Conservation (phyloP, 2,329 filamentous ascomycete species). For the Penicillium brevicompactum region DNA sequence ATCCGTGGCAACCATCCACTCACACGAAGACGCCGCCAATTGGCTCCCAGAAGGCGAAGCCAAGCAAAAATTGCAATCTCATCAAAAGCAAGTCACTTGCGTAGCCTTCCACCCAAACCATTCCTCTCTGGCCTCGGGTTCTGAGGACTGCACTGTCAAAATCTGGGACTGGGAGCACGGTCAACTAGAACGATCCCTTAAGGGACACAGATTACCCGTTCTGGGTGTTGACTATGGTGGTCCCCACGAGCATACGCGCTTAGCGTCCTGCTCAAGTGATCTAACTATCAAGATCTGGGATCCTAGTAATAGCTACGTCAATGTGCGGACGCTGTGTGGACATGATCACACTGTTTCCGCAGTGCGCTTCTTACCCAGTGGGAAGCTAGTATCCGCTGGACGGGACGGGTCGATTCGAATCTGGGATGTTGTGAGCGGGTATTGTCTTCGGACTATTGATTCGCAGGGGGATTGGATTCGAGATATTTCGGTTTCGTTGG, state of each 20-base stretch:
- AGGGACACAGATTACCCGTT: constrained; percentile 85
- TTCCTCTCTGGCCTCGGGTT: constrained; percentile 85
- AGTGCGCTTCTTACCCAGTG: constrained; percentile 76
- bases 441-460: constrained; percentile 80
- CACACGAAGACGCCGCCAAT: constrained; percentile 12
- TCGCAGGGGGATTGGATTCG: constrained; percentile 87
- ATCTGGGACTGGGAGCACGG: constrained; percentile 97
- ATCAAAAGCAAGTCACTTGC: constrained; percentile 79
- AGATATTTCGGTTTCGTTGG: constrained; percentile 77
- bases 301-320: constrained; percentile 86
- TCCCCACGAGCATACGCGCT: constrained; percentile 72
- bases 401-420: constrained; percentile 81
- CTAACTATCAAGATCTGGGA: constrained; percentile 95
- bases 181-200: constrained; percentile 83
- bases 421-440: constrained; percentile 91
- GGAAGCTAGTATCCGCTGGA: constrained; percentile 82
- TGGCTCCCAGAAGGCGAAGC: constrained; percentile 51
- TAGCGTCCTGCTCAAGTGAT: constrained; percentile 82
- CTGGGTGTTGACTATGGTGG: constrained; percentile 88
- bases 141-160: constrained; percentile 90
- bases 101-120: constrained; percentile 92
- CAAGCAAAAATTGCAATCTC: constrained; percentile 77
- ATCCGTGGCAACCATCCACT: not conserved
- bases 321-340: constrained; percentile 83
- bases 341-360: constrained; percentile 91